phyloP scores from a whole-genome alignment of 345 rosid genomes.

The Lepidium africanum region DNA sequence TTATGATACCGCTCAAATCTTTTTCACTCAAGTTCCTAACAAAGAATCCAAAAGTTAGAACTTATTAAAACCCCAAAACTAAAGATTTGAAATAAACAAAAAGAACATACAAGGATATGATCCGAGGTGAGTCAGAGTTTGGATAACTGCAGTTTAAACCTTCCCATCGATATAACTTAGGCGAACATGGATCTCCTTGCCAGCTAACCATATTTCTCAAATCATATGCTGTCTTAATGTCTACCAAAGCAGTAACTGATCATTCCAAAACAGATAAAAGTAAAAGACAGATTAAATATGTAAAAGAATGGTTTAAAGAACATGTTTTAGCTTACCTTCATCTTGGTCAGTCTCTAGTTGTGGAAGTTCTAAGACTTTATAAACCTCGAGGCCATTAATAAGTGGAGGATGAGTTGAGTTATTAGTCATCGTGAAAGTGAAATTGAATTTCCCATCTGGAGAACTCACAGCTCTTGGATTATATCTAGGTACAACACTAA shows the following conservation, averaged over 20 bases:
- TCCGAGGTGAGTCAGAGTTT: slow-evolving; percentile 13
- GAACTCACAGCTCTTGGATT: slow-evolving; percentile 1
- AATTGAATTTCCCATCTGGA: slow-evolving; percentile 1
- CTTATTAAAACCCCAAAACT: neutral
- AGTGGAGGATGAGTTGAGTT: slow-evolving; percentile 33
- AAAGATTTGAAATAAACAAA: neutral
- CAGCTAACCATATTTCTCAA: slow-evolving; percentile 24
- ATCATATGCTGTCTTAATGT: slow-evolving; percentile 31
- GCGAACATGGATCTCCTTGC: slow-evolving; percentile 52
- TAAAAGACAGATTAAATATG: neutral
- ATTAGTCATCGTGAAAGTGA: slow-evolving; percentile 10
- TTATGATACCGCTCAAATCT: slow-evolving; percentile 28
- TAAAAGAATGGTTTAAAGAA: neutral
- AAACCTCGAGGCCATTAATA: slow-evolving; percentile 35
- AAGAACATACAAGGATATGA: slow-evolving; percentile 42
- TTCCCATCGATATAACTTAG: slow-evolving; percentile 25
- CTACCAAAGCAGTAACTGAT: slow-evolving; percentile 35
- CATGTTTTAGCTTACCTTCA: slow-evolving; percentile 25
- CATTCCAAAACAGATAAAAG: neutral
- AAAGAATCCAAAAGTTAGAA: neutral
- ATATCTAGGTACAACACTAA: slow-evolving; percentile 16
- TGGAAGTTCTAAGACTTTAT: slow-evolving; percentile 7
- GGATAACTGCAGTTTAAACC: slow-evolving; percentile 35
- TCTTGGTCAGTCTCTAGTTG: slow-evolving; percentile 12
- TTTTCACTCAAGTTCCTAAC: slow-evolving; percentile 32